Evolutionary conservation across 345 rosid genomes (phyloP), one percentile per base, ranked within the genome.

Genomic region (Sisymbrium irio): DNA sequence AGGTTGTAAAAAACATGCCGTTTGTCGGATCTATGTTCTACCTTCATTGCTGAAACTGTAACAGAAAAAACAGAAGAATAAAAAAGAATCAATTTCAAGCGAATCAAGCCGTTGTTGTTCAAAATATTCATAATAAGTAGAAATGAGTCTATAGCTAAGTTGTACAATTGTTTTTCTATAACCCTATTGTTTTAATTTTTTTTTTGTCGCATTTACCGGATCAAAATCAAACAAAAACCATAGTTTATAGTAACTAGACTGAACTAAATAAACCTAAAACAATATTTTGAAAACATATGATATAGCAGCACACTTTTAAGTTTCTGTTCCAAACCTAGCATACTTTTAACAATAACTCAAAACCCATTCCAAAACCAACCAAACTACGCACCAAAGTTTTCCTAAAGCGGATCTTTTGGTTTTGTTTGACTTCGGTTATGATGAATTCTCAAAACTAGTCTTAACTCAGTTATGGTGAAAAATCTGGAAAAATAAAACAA

Each of bases 1-100:
- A 91, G 97, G 66, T 95, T 85, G 77, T 87, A 88, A 83, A 91
- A 91, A 7, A 89, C 84, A 69, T 81, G 97, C 54, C 97, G 67
- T 22, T 44, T 77, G 22, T 65, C 67, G 5, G 77, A 71, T 65
- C 80, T 57, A 25, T 71, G 76, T 50, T 65, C 80, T 40, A 9
- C 63, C 50, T 64, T 77, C 80, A 77, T 65, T 39, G 77, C 80
- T 71, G 80, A 77, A 40, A 71, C 67, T 58, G 35, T 9, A 3
- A 63, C 18, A 69, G 41, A 7, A 20, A 14, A 50, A 20, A 63
- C 14, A 69, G 50, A 7, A 20, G 15, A 50, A 20, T n/a, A 50
- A 50, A 20, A 27, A 50, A 32, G 7, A 32, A 22, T 10, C 0
- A 69, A 14, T 7, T 10, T 45, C 55, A 41, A 32, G 35, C 45